Evolutionary conservation across 1,284 basidiomycete species (phyloP), one percentile per base, ranked within the genome.

Genomic region (Wolfiporia cocos): DNA sequence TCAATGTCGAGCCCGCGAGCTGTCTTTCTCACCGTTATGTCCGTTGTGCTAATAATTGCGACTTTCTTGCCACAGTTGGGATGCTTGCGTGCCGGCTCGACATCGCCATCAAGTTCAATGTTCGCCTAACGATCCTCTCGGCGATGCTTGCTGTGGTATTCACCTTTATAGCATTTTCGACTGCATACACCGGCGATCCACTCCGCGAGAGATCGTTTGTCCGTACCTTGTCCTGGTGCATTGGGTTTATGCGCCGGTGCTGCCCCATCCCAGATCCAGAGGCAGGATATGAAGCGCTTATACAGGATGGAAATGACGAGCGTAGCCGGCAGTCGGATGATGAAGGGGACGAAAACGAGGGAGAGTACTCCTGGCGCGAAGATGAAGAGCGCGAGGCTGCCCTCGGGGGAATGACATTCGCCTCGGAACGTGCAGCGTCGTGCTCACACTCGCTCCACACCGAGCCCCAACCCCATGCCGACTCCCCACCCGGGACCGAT

Each of bases 1-100:
- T n/a, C n/a, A n/a, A n/a, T n/a, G n/a, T n/a, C n/a, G n/a, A n/a
- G n/a, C n/a, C n/a, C n/a, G n/a, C n/a, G n/a, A n/a, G n/a, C n/a
- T n/a, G n/a, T n/a, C n/a, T n/a, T n/a, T n/a, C n/a, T n/a, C n/a
- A n/a, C n/a, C n/a, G n/a, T n/a, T n/a, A n/a, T n/a, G n/a, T n/a
- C n/a, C n/a, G n/a, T n/a, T n/a, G n/a, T n/a, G n/a, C n/a, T n/a
- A n/a, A n/a, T n/a, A n/a, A n/a, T n/a, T n/a, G n/a, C n/a, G n/a
- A n/a, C n/a, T n/a, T n/a, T n/a, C n/a, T n/a, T n/a, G n/a, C n/a
- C 17, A 17, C 34, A 61, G 59, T 60, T 1, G 58, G 59, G 3
- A 62, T 62, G 59, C 56, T 62, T 21, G 59, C 59, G 2, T 62
- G 59, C 33, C 42, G 53, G 3, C 47, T 62, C 5, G 59, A 62